Percentiles rank a stretch among this genome's conserved stretches.
Evolutionary conservation across 805 yeast genomes (phyloP).

Genomic region (Metschnikowia arizonensis): DNA sequence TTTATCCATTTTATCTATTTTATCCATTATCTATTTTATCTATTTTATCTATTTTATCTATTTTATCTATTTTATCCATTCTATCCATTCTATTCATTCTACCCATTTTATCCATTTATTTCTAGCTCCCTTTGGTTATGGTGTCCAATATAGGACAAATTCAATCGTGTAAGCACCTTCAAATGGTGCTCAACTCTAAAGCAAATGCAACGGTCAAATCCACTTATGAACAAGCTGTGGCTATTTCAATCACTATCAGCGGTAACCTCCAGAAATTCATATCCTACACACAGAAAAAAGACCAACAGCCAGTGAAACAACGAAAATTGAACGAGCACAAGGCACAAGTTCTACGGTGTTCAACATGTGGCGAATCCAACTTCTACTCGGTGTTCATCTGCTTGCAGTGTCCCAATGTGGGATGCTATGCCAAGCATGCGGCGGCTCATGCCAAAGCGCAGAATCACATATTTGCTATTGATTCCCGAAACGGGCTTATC

Average conservation of each 20-base stretch:
- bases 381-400: slow-evolving; percentile 55
- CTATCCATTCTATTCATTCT: too few relatives aligned
- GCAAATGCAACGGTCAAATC: slow-evolving; percentile 47
- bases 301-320: slow-evolving; percentile 35
- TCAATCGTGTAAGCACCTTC: slow-evolving; percentile 48
- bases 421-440: slow-evolving; percentile 51
- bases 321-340: slow-evolving; percentile 39
- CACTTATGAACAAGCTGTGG: slow-evolving; percentile 51
- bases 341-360: slow-evolving; percentile 46
- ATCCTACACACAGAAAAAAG: slow-evolving; percentile 31
- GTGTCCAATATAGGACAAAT: slow-evolving; percentile 25
- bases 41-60: neutral
- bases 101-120: too few relatives aligned
- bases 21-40: neutral
- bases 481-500: slow-evolving; percentile 60
- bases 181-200: slow-evolving; percentile 44
- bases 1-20: neutral
- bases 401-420: slow-evolving; percentile 72
- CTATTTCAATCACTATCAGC: slow-evolving; percentile 37
- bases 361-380: slow-evolving; percentile 43
- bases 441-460: slow-evolving; percentile 29
- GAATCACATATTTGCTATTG: slow-evolving; percentile 47
- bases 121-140: too few relatives aligned
- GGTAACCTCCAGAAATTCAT: slow-evolving; percentile 17
- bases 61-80: too few relatives aligned